phyloP scores from a whole-genome alignment of 2,329 filamentous ascomycete genomes.

The Aspergillus brasiliensis region DNA sequence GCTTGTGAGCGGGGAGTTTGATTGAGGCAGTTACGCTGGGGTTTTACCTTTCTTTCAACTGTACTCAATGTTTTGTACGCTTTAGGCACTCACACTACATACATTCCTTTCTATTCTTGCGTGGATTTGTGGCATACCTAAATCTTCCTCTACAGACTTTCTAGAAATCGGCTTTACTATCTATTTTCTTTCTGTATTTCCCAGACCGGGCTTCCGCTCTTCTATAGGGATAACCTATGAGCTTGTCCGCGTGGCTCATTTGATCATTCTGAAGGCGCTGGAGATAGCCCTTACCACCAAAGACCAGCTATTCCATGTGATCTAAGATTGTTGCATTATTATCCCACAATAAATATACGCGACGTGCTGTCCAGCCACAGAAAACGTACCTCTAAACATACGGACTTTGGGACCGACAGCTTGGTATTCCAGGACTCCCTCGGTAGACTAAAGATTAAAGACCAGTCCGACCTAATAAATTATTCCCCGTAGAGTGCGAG shows the following conservation, averaged over 20 bases:
- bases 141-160: too few relatives aligned
- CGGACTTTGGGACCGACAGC: conserved; percentile 18
- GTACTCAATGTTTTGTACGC: too few relatives aligned
- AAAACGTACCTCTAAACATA: conserved; percentile 15
- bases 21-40: too few relatives aligned
- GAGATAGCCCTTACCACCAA: background rate
- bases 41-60: too few relatives aligned
- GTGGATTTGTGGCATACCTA: too few relatives aligned
- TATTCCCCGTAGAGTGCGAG: conserved; percentile 15
- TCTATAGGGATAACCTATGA: background rate
- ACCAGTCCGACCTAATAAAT: conserved; percentile 16
- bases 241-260: background rate
- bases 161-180: too few relatives aligned
- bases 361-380: conserved; percentile 1
- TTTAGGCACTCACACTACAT: too few relatives aligned
- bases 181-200: too few relatives aligned
- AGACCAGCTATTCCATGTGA: background rate
- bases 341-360: conserved; percentile 1
- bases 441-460: conserved; percentile 25
- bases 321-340: conserved; percentile 10
- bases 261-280: background rate
- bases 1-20: too few relatives aligned
- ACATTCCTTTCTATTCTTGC: too few relatives aligned
- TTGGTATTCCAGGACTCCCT: conserved; percentile 17
- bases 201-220: background rate